Base-by-base conservation (phyloP, 2,329 filamentous ascomycete species). In the Fusarium nygamai region DNA sequence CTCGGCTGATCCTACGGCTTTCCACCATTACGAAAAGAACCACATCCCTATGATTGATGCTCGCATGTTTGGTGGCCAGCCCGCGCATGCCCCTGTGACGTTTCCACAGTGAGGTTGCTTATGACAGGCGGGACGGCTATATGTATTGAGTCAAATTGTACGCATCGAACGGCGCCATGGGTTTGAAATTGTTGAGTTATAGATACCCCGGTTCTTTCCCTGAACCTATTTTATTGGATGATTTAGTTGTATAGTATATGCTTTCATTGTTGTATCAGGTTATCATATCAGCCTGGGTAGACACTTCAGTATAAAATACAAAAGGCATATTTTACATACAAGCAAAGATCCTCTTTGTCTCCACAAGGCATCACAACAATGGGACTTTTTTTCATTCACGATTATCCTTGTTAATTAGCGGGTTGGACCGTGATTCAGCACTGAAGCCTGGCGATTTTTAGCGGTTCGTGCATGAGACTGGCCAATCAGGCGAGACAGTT, bases 11-110 rank as follows among this genome's bases (percentile, higher is more conserved):
- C 81, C 81, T 24, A 74, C 78, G 22, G 81, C 82, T 6, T 85
- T 85, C 68, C 83, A 85, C 41, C 82, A 83, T 8, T 81, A 84
- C 54, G 85, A 88, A 78, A 88, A 88, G 81, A 85, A 87, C 78
- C 85, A 82, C 78, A 86, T 87, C 46, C 86, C 86, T 3, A 78
- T 87, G 67, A 85, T 86, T 75, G 85, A 87, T 68, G 81, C 83
- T 46, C 80, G 85, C 44, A 83, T 81, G 73, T 87, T 85, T 73
- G 78, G 76, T 22, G 78, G 75, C 4, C 72, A 79, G n/a, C 76
- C 78, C 44, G 62, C 76, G 7, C 71, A 75, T n/a, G 60, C 61
- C 48, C 76, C 78, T 24, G 59, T 77, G 50, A 56, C 72, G 38
- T 78, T 78, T 36, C 69, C 78, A 31, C 75, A 78, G 36, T 77